These are phyloP conservation scores for Alternaria infectoria DNA, from an alignment of 2,329 filamentous ascomycete genomes.

Conservation along the genomic window DNA sequence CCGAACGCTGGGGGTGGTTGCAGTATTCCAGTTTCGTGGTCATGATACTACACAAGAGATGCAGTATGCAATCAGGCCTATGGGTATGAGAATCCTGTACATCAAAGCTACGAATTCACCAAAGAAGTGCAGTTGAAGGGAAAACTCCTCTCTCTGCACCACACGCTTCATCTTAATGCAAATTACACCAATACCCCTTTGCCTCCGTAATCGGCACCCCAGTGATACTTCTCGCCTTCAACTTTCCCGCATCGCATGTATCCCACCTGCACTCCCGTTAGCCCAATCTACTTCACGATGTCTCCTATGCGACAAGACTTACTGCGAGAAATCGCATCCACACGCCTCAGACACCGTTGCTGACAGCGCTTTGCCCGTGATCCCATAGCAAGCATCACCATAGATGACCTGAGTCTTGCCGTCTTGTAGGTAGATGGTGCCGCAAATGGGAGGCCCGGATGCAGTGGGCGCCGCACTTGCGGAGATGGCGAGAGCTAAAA, in stretches of 20 bases:
- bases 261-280: neutral
- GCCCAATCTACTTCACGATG: neutral
- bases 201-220: neutral
- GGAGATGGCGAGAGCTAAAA: neutral
- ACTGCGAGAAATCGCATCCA: neutral
- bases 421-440: neutral
- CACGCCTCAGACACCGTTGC: neutral
- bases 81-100: neutral
- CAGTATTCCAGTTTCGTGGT: too few relatives aligned
- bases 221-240: neutral
- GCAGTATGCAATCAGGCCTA: rapidly evolving
- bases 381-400: neutral
- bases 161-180: neutral
- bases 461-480: neutral
- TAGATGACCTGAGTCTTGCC: neutral
- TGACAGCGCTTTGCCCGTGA: neutral
- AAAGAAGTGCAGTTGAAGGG: neutral
- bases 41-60: neutral
- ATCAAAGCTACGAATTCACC: neutral
- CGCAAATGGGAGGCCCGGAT: neutral
- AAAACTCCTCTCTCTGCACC: too few relatives aligned
- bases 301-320: neutral
- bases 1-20: too few relatives aligned
- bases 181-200: neutral
- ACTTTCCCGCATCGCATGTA: neutral